Base-by-base conservation (phyloP, 2,329 filamentous ascomycete genomes). In the Escovopsis sp. region DNA sequence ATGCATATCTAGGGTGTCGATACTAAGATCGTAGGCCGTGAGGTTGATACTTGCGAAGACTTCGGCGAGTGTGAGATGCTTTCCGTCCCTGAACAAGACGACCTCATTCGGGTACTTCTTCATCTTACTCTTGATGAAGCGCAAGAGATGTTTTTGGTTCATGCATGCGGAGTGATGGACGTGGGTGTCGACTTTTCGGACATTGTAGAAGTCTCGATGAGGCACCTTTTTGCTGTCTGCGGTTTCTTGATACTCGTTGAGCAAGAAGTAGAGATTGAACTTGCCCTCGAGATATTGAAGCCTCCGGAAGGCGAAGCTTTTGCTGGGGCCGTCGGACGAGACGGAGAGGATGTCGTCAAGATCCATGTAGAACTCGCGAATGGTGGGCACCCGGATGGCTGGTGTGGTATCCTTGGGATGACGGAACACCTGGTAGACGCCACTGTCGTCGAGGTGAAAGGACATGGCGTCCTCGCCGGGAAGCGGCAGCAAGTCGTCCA, bases 111-210 rank as follows among this genome's bases (percentile, higher is more conserved):
- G 86, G 14, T 74, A 90, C 58, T 94, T 98, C 70, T 94, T 96
- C 85, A 98, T 94, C 62, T 98, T 98, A 60, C 86, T 94, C 61
- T 98, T 98, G 65, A 98, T 98, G 60, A 98, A 98, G 36, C 90
- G 84, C 41, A 98, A 65, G 38, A 98, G 63, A 68, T 98, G 90
- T 61, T 98, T 98, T 58, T 98, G 90, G 53, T 98, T 98, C 90
- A 98, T 98, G 56, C 90, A 98, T 17, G 90, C 90, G 13, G 90
- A 98, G 57, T 98, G 90, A 54, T 98, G 90, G 47, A 98, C 90
- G 68, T 98, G 90, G 8, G 90, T 98, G 53, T 98, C 90, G 34
- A 98, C 90, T 57, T 98, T 98, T 53, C 90, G 74, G 33, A 98
- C 90, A 52, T 98, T 98, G 65, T 98, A 98, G 53, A 98, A 98